phyloP scores from a whole-genome alignment of 2,329 filamentous ascomycete genomes.

The Botrytis galanthina region DNA sequence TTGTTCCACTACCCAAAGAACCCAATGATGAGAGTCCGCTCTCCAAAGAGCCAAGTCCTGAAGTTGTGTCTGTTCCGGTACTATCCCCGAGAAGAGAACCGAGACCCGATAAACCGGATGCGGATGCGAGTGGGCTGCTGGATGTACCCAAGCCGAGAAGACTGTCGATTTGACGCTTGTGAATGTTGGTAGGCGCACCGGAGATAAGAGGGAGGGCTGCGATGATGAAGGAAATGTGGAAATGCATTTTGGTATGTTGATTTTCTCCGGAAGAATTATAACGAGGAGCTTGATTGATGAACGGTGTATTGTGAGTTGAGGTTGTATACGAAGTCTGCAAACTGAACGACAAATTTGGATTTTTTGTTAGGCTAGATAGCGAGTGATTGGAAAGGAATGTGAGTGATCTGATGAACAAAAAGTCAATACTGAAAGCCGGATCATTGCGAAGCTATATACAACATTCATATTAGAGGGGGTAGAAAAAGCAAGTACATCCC shows the following conservation, averaged over 20 bases:
- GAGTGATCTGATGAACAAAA: background rate
- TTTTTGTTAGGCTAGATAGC: background rate
- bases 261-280: fast-evolving
- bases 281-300: background rate
- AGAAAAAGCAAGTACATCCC: background rate
- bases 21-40: background rate
- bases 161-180: background rate
- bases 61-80: background rate
- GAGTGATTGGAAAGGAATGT: background rate
- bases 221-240: background rate
- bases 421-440: background rate
- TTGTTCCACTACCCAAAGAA: background rate
- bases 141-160: background rate
- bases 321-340: background rate
- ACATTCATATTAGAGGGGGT: background rate
- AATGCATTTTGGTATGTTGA: background rate
- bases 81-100: background rate
- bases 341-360: background rate
- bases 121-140: background rate
- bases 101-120: background rate
- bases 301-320: background rate
- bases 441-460: background rate
- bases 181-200: background rate
- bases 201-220: background rate
- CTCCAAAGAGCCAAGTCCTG: background rate